Conservation (phyloP, 1,139 yeast species). For the Hansenula anomala region DNA sequence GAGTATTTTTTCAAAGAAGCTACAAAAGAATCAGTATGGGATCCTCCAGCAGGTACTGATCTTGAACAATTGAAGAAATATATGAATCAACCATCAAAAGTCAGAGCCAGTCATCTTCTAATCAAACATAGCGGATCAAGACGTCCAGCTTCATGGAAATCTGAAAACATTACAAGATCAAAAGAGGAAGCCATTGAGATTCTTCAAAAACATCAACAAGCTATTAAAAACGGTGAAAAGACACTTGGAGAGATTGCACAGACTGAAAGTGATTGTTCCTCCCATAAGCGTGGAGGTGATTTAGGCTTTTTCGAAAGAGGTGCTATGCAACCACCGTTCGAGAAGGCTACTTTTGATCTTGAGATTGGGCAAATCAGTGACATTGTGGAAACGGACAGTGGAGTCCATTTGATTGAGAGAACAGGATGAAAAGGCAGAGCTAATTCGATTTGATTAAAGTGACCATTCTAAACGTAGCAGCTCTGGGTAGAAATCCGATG, state of each 20-base stretch:
- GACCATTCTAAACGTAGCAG: too few relatives aligned
- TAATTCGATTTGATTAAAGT: neutral
- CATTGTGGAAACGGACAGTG: conserved; percentile 85
- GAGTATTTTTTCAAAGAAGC: conserved; percentile 76
- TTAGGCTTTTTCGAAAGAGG: conserved; percentile 85
- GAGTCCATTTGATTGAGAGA: conserved; percentile 83
- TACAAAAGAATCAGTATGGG: conserved; percentile 82
- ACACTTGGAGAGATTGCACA: conserved; percentile 69
- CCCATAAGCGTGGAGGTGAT: conserved; percentile 87
- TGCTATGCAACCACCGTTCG: conserved; percentile 93
- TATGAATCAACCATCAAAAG: conserved; percentile 49
- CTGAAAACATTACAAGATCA: conserved; percentile 65
- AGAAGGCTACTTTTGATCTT: conserved; percentile 76
- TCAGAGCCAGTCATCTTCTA: conserved; percentile 70
- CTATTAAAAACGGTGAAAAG: conserved; percentile 65
- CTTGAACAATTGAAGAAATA: conserved; percentile 53
- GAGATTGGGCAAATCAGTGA: conserved; percentile 82
- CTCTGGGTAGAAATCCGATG: too few relatives aligned
- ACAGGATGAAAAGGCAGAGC: conserved; percentile 40
- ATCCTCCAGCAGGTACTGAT: conserved; percentile 84
- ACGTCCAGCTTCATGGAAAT: conserved; percentile 90
- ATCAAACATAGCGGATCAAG: conserved; percentile 81
- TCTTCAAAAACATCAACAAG: conserved; percentile 52
- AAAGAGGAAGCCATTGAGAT: conserved; percentile 81
- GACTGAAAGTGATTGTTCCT: conserved; percentile 85